Evolutionary conservation across 2,329 filamentous ascomycete species (phyloP).

Genomic region (Drechslerella dactyloides): DNA sequence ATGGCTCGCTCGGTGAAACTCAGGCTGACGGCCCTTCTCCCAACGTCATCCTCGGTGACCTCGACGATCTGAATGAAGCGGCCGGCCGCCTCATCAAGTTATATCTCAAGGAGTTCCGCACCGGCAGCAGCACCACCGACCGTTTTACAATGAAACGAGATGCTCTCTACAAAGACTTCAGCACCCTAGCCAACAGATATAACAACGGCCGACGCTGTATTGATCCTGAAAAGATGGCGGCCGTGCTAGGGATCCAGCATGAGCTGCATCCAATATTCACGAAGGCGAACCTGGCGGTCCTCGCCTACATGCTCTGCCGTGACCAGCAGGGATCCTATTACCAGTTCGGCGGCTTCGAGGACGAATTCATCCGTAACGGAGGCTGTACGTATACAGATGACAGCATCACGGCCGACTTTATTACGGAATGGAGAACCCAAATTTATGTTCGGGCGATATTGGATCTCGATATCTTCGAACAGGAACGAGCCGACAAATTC

Average conservation of each 20-base stretch:
- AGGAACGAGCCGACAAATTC: background rate
- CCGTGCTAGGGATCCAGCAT: background rate
- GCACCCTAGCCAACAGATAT: conserved; percentile 5
- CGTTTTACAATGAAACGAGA: background rate
- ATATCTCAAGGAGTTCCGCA: background rate
- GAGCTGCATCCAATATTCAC: conserved; percentile 18
- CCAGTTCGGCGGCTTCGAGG: conserved; percentile 1
- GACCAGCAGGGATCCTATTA: conserved; percentile 1
- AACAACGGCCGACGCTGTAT: background rate
- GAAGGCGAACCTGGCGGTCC: conserved; percentile 33
- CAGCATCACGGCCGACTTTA: conserved; percentile 3
- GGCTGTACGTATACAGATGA: conserved; percentile 9
- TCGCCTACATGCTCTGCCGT: conserved; percentile 1
- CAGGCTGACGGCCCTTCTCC: background rate
- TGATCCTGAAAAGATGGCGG: background rate
- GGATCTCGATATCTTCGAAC: background rate
- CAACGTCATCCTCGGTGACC: background rate
- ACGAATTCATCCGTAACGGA: background rate
- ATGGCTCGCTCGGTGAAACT: background rate
- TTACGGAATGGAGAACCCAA: conserved; percentile 26
- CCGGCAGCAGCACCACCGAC: background rate
- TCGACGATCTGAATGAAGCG: conserved; percentile 1
- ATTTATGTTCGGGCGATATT: conserved; percentile 16
- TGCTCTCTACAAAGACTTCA: background rate
- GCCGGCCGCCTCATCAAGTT: conserved; percentile 3